phyloP scores from a whole-genome alignment of 106 monocot genomes.

The Dendrobium officinale region DNA sequence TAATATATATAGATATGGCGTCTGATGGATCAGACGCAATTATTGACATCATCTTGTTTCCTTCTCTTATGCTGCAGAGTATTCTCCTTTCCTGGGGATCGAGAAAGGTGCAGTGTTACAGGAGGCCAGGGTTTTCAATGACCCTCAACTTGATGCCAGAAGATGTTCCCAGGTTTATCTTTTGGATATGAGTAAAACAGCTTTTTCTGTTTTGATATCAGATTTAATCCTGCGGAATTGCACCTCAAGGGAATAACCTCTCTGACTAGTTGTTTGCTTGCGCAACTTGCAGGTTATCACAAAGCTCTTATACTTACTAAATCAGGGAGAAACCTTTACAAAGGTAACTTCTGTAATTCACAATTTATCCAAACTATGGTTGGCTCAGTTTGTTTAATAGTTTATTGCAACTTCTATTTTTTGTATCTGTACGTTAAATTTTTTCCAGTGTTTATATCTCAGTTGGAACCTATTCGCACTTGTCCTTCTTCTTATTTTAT shows the following conservation, averaged over 20 bases:
- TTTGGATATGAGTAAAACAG: not conserved
- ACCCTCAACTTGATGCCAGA: constrained; percentile 91
- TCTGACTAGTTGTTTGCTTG: not conserved
- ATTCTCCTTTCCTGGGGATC: constrained; percentile 91
- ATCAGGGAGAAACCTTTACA: constrained; percentile 95
- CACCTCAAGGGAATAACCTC: not conserved
- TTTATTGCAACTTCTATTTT: not conserved
- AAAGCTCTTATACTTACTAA: constrained; percentile 84
- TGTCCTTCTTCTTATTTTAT: not conserved
- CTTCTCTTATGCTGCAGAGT: constrained; percentile 46
- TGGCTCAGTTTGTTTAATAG: not conserved
- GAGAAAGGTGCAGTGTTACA: constrained; percentile 96
- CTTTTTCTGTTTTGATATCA: not conserved
- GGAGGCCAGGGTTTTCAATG: constrained; percentile 95
- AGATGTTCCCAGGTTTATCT: constrained; percentile 86
- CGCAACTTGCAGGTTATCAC: constrained; percentile 56
- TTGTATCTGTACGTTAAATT: not conserved
- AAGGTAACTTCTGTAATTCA: constrained; percentile 37
- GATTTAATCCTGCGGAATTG: not conserved
- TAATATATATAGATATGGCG: not conserved
- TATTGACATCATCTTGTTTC: not conserved
- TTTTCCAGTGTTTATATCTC: not conserved
- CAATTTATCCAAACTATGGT: not conserved
- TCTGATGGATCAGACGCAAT: not conserved
- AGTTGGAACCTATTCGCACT: not conserved